Evolutionary conservation across 345 rosid genomes (phyloP), one percentile per base, ranked within the genome.

Genomic region (Crucihimalaya himalaica): DNA sequence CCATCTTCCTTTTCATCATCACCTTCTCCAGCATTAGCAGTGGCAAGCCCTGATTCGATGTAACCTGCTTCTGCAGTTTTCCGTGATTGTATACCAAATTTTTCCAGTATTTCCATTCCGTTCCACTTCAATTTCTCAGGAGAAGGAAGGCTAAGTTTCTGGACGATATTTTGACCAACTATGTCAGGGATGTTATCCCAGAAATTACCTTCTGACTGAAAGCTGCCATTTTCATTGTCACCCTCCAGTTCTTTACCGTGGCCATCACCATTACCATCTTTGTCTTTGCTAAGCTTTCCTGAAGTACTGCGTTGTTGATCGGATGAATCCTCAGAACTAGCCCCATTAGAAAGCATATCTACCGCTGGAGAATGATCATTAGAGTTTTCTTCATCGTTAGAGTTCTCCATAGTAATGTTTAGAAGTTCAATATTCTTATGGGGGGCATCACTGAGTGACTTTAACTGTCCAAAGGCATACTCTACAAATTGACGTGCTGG

Each of bases 31-130:
- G 56, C 71, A 76, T 80, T 73, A 35, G 90, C 84, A 61, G 80
- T 83, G 47, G 96, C 98, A 65, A 94, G 93, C 72, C 97, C 98
- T 68, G 98, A 91, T 78, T 88, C 93, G 73, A 94, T 59, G 74
- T 85, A 94, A 73, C 74, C 67, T 65, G 86, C 86, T 81, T 94
- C 95, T 34, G 98, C 97, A 45, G 81, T 82, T 77, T 86, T 81
- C 70, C 79, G 82, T 60, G 91, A 86, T 81, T 91, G 96, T 69
- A 85, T 37, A 29, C 97, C 98, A 81, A 83, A 81, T 27, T 77
- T 87, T 60, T 82, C 86, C 57, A 94, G 82, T 23, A 89, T 72
- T 66, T 94, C 96, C 80, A 84, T 72, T 55, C 86, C 88, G 59
- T 91, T 96, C 88, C 86, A 91, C 80, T 89, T 88, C 71, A 87